A percentile compares a stretch with the other conserved stretches of the same genome.
phyloP scores from a whole-genome alignment of 2,329 filamentous ascomycete species.

The Pyricularia sp. region DNA sequence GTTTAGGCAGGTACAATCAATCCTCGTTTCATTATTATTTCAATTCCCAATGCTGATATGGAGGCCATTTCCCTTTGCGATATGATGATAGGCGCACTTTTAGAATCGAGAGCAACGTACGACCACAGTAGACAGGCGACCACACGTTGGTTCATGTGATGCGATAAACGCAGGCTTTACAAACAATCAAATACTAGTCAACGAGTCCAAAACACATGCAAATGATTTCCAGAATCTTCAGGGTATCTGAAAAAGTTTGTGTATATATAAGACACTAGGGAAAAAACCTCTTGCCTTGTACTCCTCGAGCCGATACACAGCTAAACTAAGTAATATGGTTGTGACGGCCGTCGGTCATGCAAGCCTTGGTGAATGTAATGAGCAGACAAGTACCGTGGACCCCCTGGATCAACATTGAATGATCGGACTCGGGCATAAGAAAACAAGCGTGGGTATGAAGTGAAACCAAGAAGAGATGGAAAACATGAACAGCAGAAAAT shows the following conservation, averaged over 20 bases:
- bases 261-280: constrained; percentile 1
- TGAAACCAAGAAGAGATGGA: not conserved
- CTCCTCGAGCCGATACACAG: not conserved
- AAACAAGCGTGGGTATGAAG: constrained; percentile 2
- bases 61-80: not conserved
- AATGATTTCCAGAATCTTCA: not conserved
- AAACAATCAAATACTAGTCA: not conserved
- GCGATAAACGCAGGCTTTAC: not conserved
- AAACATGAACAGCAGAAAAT: not conserved
- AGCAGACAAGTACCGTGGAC: not conserved
- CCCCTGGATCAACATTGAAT: not conserved
- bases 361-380: not conserved
- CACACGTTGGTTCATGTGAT: not conserved
- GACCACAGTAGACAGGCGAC: not conserved
- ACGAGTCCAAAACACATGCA: not conserved
- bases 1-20: not conserved
- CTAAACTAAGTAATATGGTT: not conserved
- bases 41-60: not conserved
- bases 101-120: not conserved
- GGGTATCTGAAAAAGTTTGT: not conserved
- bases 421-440: not conserved
- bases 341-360: not conserved
- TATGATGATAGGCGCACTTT: not conserved
- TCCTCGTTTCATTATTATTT: not conserved
- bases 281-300: not conserved